Base-by-base conservation (phyloP, 2,329 filamentous ascomycete genomes). In the Nectriaceae sp. region DNA sequence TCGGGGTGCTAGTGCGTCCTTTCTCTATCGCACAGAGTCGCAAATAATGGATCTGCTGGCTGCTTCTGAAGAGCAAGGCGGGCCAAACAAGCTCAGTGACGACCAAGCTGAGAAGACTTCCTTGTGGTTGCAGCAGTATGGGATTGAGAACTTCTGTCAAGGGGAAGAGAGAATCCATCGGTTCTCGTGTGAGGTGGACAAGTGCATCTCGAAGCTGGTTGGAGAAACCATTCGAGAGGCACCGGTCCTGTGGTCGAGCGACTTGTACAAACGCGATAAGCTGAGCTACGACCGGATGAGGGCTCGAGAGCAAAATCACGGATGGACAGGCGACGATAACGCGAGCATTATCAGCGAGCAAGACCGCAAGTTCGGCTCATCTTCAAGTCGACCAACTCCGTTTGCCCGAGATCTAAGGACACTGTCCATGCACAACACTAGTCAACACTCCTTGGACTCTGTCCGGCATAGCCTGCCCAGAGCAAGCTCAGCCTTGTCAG, bases 161-260 rank as follows among this genome's bases (percentile, higher is more conserved):
- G 94, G 93, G 5, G 94, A 99, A 66, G 94, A 99, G 70, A 78
- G 94, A 42, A 93, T 99, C 29, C 94, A 97, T 66, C 85, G 92
- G 11, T 94, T 99, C 68, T 94, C 88, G 64, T 88, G 91, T 56
- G 94, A 97, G 66, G 82, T 97, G 21, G 88, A 93, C 60, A 88
- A 84, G 53, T 96, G 90, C 63, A 87, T 96, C 55, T 87, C 84
- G 57, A 91, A 90, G 65, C 76, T 97, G 6, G 87, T 96, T 22
- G 90, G 90, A 21, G 89, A 95, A 50, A 90, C 84, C 39, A 85
- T 96, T 53, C 77, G 88, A 52, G 89, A 96, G 31, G 89, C 89
- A 0, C 91, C 93, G 0, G 89, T 96, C 1, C 74, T 97, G 2
- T 97, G 91, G 91, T 91, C 91, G 0, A 97, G 91, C 63, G 88